These are phyloP conservation scores for Capsella rubella DNA, from an alignment of 441 rosid genomes.

Conservation along the genomic window DNA sequence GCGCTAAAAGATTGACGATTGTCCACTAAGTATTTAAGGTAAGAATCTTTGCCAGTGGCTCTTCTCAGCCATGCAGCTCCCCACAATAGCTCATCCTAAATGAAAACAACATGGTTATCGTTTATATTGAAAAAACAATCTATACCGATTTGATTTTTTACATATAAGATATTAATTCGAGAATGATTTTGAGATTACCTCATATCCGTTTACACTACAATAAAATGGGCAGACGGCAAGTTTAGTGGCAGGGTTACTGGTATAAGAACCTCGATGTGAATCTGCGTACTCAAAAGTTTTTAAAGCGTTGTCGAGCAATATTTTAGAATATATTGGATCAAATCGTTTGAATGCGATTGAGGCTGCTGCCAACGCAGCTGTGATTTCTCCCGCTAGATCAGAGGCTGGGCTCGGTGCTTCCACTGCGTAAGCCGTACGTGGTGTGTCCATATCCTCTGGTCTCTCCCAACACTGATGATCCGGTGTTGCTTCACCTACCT, in stretches of 20 bases:
- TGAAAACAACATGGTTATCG: background rate
- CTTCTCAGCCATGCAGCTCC: constrained; percentile 88
- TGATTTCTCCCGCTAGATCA: constrained; percentile 46
- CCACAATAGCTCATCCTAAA: constrained; percentile 89
- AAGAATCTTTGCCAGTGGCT: constrained; percentile 69
- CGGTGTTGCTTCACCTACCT: constrained; percentile 46
- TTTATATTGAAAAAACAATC: background rate
- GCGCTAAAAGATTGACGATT: constrained; percentile 71
- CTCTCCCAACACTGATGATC: constrained; percentile 52
- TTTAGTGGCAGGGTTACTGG: constrained; percentile 56
- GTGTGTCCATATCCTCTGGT: constrained; percentile 51
- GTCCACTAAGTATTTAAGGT: constrained; percentile 62
- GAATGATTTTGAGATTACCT: constrained; percentile 43
- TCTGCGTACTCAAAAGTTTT: constrained; percentile 70
- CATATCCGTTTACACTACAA: constrained; percentile 79
- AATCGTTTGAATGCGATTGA: constrained; percentile 38
- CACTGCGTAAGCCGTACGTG: constrained; percentile 44
- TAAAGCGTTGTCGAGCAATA: constrained; percentile 38
- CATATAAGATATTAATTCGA: background rate
- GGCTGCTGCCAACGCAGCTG: constrained; percentile 48
- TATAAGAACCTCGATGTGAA: constrained; percentile 76
- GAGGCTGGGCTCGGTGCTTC: constrained; percentile 44
- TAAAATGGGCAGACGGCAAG: constrained; percentile 82
- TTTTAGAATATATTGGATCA: background rate
- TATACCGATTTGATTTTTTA: background rate